Percentiles rank a stretch among this genome's conserved stretches.
Evolutionary conservation across 495 filamentous ascomycete genomes (phyloP).

Genomic region (Podospora conica): DNA sequence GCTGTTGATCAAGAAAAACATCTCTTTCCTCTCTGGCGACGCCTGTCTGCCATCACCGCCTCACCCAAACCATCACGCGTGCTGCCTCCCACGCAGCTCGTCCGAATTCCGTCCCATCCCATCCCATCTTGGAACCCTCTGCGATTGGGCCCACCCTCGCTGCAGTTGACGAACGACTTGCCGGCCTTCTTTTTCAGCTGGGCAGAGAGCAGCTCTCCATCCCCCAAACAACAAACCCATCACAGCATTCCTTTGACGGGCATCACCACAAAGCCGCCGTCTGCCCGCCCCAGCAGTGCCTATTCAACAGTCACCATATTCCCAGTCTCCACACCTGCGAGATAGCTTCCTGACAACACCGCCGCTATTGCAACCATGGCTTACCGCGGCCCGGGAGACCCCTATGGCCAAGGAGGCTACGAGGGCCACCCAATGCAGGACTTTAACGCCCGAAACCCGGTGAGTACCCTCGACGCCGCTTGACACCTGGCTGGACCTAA

Average conservation of each 20-base stretch:
- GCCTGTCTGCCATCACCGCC: background rate
- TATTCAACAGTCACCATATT: conserved; percentile 1
- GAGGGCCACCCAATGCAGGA: conserved; percentile 63
- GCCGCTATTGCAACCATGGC: conserved; percentile 36
- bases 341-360: conserved; percentile 8
- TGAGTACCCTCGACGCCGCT: conserved; percentile 36
- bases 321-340: background rate
- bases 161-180: background rate
- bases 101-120: no score
- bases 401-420: conserved; percentile 31
- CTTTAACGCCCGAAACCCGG: conserved; percentile 52
- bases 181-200: background rate
- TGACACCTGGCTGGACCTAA: background rate
- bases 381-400: conserved; percentile 41
- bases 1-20: conserved; percentile 2
- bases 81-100: no score
- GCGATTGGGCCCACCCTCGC: background rate
- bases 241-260: background rate
- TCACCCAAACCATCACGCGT: background rate
- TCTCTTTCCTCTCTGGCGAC: background rate
- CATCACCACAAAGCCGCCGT: background rate
- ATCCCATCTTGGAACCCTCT: background rate
- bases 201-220: background rate
- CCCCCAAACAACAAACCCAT: background rate
- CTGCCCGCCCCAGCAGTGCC: background rate